These are phyloP conservation scores for Microbotryomycetes sp. DNA, from an alignment of 1,284 basidiomycete species.

Conservation along the genomic window DNA sequence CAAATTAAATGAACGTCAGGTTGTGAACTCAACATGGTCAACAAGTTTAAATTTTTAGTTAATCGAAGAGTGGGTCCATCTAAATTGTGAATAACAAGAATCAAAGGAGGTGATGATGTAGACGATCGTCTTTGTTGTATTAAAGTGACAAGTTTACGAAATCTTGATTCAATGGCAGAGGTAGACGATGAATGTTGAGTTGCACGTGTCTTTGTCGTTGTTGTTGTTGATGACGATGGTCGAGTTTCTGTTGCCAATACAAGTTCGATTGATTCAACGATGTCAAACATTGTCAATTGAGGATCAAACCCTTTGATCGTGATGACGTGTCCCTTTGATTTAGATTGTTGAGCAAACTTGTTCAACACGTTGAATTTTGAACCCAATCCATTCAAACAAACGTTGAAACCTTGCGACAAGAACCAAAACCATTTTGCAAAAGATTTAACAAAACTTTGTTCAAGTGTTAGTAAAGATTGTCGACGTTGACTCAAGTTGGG, in stretches of 20 bases:
- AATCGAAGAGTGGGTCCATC: constrained; percentile 65
- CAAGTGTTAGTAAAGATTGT: constrained; percentile 38
- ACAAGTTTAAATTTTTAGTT: constrained; percentile 55
- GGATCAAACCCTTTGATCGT: constrained; percentile 75
- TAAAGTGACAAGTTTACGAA: not conserved
- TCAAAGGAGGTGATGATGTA: constrained; percentile 49
- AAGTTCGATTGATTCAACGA: constrained; percentile 59
- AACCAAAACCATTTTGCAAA: constrained; percentile 63
- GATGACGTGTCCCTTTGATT: constrained; percentile 58
- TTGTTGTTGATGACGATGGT: constrained; percentile 13
- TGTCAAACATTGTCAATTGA: constrained; percentile 59
- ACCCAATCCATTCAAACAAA: constrained; percentile 78
- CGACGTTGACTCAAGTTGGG: constrained; percentile 57
- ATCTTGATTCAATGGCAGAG: not conserved
- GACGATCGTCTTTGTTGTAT: constrained; percentile 7
- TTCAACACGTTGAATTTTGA: constrained; percentile 72
- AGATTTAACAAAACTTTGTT: constrained; percentile 44
- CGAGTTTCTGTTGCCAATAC: constrained; percentile 4
- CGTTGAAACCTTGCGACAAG: constrained; percentile 71
- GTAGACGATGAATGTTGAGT: not conserved
- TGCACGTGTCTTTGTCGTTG: constrained; percentile 36
- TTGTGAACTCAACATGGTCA: constrained; percentile 62
- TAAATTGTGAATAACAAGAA: constrained; percentile 78
- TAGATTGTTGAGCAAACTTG: constrained; percentile 54
- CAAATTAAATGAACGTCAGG: constrained; percentile 70